Conservation (phyloP, 106 monocot species). For the Allium fistulosum region DNA sequence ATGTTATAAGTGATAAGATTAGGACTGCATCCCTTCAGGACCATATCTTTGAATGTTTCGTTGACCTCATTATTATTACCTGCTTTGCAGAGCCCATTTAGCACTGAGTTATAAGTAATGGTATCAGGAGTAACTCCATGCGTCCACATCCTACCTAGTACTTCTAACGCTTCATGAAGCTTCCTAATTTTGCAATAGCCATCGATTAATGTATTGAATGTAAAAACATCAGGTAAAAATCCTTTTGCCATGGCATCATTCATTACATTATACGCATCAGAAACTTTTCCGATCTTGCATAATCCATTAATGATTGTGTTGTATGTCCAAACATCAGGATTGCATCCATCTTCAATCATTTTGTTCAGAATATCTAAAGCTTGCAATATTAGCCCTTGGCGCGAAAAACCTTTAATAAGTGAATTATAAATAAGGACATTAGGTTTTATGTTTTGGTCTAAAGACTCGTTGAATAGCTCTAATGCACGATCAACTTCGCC, state of each 20-base stretch:
- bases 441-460: slow-evolving; percentile 35
- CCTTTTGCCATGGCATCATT: slow-evolving; percentile 63
- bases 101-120: slow-evolving; percentile 76
- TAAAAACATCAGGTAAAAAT: slow-evolving; percentile 76
- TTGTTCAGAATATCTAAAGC: slow-evolving; percentile 72
- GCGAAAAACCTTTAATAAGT: slow-evolving; percentile 62
- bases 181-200: slow-evolving; percentile 71
- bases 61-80: slow-evolving; percentile 56
- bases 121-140: slow-evolving; percentile 62
- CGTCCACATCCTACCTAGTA: slow-evolving; percentile 81
- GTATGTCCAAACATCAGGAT: slow-evolving; percentile 74
- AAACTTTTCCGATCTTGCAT: slow-evolving; percentile 79
- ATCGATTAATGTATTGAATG: slow-evolving; percentile 78
- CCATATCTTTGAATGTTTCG: slow-evolving; percentile 74
- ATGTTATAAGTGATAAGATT: slow-evolving; percentile 89
- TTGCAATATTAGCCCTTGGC: slow-evolving; percentile 62
- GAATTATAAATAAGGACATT: slow-evolving; percentile 66
- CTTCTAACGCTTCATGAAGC: slow-evolving; percentile 61
- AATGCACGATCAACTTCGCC: slow-evolving; percentile 74
- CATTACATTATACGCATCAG: slow-evolving; percentile 59
- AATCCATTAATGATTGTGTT: slow-evolving; percentile 77
- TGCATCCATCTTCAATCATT: slow-evolving; percentile 56
- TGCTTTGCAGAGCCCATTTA: slow-evolving; percentile 85
- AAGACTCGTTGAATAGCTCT: slow-evolving; percentile 61
- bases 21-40: slow-evolving; percentile 52